These are phyloP conservation scores for Fusarium sp. DNA, from an alignment of 2,329 filamentous ascomycete species.

Conservation along the genomic window DNA sequence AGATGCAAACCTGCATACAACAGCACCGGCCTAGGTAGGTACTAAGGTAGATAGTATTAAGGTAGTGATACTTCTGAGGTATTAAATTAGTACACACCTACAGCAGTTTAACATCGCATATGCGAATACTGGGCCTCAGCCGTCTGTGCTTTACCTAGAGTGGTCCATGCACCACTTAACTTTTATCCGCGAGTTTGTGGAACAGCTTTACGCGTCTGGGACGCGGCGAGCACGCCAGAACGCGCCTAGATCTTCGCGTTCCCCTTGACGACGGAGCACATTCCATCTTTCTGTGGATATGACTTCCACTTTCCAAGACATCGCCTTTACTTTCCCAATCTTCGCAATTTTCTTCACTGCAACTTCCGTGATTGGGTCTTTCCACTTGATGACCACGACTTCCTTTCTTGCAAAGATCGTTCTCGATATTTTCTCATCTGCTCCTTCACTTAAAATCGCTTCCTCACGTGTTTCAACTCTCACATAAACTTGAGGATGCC, in stretches of 20 bases:
- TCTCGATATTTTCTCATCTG: neutral
- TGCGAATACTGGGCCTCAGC: neutral
- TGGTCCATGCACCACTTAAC: conserved; percentile 3
- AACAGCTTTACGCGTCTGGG: conserved; percentile 16
- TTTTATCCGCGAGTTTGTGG: neutral
- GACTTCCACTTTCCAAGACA: conserved; percentile 24
- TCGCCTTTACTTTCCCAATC: conserved; percentile 12
- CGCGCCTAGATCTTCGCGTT: conserved; percentile 27
- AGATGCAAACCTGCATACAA: conserved; percentile 14
- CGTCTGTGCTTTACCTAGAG: neutral
- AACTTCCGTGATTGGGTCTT: conserved; percentile 4
- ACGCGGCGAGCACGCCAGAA: neutral
- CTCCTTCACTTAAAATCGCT: neutral
- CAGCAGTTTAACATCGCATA: neutral
- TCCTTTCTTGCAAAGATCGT: conserved; percentile 1
- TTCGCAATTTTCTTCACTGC: neutral
- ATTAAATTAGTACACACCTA: too few relatives aligned
- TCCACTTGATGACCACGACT: neutral
- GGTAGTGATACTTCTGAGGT: too few relatives aligned
- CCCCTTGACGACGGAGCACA: conserved; percentile 34
- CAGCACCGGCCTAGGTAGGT: neutral
- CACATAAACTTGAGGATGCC: conserved; percentile 29
- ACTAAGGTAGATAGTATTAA: too few relatives aligned
- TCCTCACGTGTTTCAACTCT: neutral
- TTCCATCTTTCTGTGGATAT: conserved; percentile 14